These are phyloP conservation scores for Epichloe bromicola DNA, from an alignment of 2,329 filamentous ascomycete genomes.

Conservation along the genomic window DNA sequence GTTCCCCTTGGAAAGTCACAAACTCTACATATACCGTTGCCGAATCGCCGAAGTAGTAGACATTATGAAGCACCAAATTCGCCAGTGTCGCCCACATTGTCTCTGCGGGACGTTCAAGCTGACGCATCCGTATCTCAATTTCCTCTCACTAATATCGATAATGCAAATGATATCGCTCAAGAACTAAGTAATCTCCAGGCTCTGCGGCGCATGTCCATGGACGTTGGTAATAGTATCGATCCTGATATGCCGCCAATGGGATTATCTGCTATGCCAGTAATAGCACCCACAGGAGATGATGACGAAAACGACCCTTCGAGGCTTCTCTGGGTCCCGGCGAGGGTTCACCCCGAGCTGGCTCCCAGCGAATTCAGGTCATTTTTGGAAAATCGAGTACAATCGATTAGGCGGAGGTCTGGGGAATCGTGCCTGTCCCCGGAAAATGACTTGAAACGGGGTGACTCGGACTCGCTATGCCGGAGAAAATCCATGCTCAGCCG, in stretches of 20 bases:
- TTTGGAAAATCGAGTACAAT: constrained; percentile 81
- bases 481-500: constrained; percentile 94
- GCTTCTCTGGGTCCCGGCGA: constrained; percentile 89
- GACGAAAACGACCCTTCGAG: constrained; percentile 82
- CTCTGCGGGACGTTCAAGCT: constrained; percentile 40
- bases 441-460: constrained; percentile 33
- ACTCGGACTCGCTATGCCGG: constrained; percentile 51
- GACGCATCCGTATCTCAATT: constrained; percentile 56
- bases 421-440: constrained; percentile 52
- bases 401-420: constrained; percentile 73
- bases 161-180: constrained; percentile 78
- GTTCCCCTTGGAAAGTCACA: constrained; percentile 28
- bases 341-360: constrained; percentile 86
- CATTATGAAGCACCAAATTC: constrained; percentile 30
- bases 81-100: constrained; percentile 38
- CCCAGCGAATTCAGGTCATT: constrained; percentile 96
- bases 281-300: constrained; percentile 58
- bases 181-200: constrained; percentile 88
- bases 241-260: constrained; percentile 63
- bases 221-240: constrained; percentile 60
- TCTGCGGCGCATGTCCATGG: constrained; percentile 87
- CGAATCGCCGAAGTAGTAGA: constrained; percentile 27
- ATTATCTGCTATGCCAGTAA: constrained; percentile 56
- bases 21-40: constrained; percentile 25
- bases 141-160: constrained; percentile 78